A percentile compares a stretch with the other conserved stretches of the same genome.
Evolutionary conservation across 2,329 filamentous ascomycete genomes (phyloP).

Genomic region (Lithohypha guttulata): DNA sequence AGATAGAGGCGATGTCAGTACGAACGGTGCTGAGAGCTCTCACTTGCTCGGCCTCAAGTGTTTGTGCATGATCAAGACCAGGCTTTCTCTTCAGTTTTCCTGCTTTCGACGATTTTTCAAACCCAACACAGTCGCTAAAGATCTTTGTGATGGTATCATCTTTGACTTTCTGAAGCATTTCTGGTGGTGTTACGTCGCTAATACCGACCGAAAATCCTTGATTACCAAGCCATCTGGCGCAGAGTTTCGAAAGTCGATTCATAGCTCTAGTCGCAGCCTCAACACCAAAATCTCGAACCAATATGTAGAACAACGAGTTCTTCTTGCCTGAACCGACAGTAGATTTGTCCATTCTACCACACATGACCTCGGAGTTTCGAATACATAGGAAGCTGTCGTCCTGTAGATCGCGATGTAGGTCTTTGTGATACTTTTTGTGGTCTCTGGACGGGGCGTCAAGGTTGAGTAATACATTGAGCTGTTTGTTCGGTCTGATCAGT

Average conservation of each 20-base stretch:
- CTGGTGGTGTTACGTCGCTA: conserved; percentile 80
- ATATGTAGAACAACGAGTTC: conserved; percentile 93
- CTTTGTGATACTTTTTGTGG: conserved; percentile 49
- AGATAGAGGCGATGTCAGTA: conserved; percentile 80
- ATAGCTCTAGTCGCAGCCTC: conserved; percentile 81
- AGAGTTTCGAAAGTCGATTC: conserved; percentile 86
- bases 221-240: conserved; percentile 76
- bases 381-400: conserved; percentile 79
- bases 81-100: conserved; percentile 76
- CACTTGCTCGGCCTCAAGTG: conserved; percentile 70
- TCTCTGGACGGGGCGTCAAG: conserved; percentile 85
- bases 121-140: conserved; percentile 54
- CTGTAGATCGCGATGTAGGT: conserved; percentile 60
- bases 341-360: conserved; percentile 93
- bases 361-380: conserved; percentile 95
- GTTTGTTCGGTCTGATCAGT: conserved; percentile 76
- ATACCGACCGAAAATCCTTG: conserved; percentile 94
- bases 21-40: conserved; percentile 87
- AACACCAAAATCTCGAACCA: conserved; percentile 87
- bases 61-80: conserved; percentile 60
- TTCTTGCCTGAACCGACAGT: conserved; percentile 97
- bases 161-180: conserved; percentile 60
- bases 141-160: conserved; percentile 61
- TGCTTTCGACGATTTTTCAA: conserved; percentile 59
- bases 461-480: conserved; percentile 76